Evolutionary conservation across 495 filamentous ascomycete species (phyloP).

Genomic region (Podospora appendiculata): DNA sequence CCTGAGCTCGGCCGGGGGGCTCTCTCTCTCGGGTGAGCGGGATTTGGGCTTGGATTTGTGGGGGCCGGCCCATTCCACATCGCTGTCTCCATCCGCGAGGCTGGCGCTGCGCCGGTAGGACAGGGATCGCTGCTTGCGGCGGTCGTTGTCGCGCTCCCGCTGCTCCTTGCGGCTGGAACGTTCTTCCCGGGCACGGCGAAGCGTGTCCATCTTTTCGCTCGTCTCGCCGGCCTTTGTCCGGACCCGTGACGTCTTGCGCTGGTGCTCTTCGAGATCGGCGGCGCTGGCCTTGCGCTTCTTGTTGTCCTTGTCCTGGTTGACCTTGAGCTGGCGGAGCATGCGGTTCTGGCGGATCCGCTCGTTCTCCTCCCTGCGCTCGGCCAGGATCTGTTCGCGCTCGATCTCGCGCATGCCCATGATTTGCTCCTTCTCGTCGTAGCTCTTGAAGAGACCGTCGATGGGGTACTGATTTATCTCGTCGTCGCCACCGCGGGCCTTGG

Average conservation of each 20-base stretch:
- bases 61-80: conserved; percentile 59
- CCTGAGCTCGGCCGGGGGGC: conserved; percentile 54
- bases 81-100: conserved; percentile 71
- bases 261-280: conserved; percentile 62
- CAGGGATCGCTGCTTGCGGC: conserved; percentile 43
- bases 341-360: conserved; percentile 75
- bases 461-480: conserved; percentile 68
- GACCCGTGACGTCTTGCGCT: conserved; percentile 74
- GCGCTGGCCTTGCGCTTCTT: conserved; percentile 76
- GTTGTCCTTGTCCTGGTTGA: conserved; percentile 53
- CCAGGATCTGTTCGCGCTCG: conserved; percentile 80
- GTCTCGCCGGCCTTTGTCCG: conserved; percentile 78
- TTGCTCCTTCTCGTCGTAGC: conserved; percentile 66
- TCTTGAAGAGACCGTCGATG: conserved; percentile 79
- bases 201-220: conserved; percentile 67
- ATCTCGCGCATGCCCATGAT: conserved; percentile 87
- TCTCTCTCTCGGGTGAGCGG: conserved; percentile 41
- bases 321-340: conserved; percentile 72
- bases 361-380: conserved; percentile 74
- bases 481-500: conserved; percentile 44
- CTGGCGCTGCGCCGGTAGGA: conserved; percentile 39
- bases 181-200: conserved; percentile 79
- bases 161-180: conserved; percentile 71
- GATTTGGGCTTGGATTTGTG: conserved; percentile 35
- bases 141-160: conserved; percentile 58